Conservation (phyloP, 2,329 filamentous ascomycete genomes). For the Beauveria australis region DNA sequence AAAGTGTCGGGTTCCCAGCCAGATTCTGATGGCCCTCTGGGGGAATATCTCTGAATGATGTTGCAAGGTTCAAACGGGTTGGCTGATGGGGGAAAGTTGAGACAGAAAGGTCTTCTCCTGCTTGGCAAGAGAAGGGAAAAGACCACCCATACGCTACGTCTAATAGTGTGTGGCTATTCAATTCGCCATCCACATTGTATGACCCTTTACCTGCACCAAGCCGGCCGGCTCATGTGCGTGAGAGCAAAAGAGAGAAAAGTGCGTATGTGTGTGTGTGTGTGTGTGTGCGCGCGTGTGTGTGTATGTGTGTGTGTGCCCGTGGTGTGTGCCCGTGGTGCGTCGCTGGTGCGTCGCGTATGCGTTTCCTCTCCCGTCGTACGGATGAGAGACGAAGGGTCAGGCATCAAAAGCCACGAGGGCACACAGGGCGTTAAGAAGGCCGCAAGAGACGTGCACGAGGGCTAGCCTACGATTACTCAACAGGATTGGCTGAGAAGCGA, state of each 20-base stretch:
- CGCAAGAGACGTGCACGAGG: not conserved
- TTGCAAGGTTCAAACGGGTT: not conserved
- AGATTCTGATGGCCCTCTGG: not conserved
- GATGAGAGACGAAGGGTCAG: not conserved
- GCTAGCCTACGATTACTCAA: slow-evolving; percentile 3
- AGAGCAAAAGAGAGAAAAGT: not conserved
- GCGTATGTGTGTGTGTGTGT: not conserved
- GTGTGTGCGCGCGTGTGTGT: not conserved
- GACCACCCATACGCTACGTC: not conserved
- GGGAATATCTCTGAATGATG: not conserved
- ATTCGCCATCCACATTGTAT: slow-evolving; percentile 7
- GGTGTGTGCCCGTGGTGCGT: not conserved
- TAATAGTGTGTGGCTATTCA: not conserved
- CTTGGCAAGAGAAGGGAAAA: not conserved
- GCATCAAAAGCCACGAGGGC: not conserved
- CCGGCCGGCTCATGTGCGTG: not conserved
- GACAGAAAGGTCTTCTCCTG: not conserved
- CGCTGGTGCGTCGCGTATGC: not conserved
- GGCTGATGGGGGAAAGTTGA: not conserved
- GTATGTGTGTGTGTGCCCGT: not conserved
- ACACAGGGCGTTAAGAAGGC: slow-evolving; percentile 2
- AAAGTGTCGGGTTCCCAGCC: not conserved
- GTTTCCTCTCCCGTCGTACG: not conserved
- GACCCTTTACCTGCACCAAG: slow-evolving; percentile 2
- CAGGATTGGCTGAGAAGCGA: slow-evolving; percentile 1